Evolutionary conservation across 2,329 filamentous ascomycete species (phyloP), one percentile per base, ranked within the genome.

Genomic region (Cladobotryum protrusum): DNA sequence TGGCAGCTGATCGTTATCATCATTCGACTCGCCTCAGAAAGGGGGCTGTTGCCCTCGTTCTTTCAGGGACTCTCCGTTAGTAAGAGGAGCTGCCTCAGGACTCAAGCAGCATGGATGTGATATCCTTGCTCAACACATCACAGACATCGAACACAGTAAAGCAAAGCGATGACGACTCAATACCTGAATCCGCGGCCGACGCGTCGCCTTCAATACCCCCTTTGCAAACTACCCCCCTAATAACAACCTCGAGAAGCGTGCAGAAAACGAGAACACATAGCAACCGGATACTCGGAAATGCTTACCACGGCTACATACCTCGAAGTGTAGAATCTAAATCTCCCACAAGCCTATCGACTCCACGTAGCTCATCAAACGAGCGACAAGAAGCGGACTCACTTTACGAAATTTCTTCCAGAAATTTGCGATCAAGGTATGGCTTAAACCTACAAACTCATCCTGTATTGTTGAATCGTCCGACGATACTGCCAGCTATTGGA

Each of bases 111-210:
- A 73, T 75, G 72, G 67, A 74, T 52, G 67, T 75, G 44, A 70
- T 62, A 13, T 67, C 67, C 33, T 53, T 74, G 34, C 58, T 74
- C 24, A 74, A 74, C 53, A 59, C 64, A 42, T 63, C 66, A 36
- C 60, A 64, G 40, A 45, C 32, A 17, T 45, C 56, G 8, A 46
- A 19, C 43, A n/a, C 13, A 32, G 42, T 42, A 35, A 48, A 47
- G 35, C 43, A 37, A 13, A 32, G 46, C 20, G 49, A 46, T 14
- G 53, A 52, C 45, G 53, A 53, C 8, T 52, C 52, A 42, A 49
- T 54, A 20, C 50, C 52, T 7, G 43, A 55, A 12, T 52, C 49
- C 13, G 20, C 17, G 34, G 32, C 24, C 40, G 36, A 3, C 40
- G 39, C 40, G 48, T 44, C 47, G 12, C 54, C 24, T 29, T 29